Percentiles rank a stretch among this genome's conserved stretches.
Evolutionary conservation across 78 protist species (phyloP).

Genomic region (Creolimax fragrantissima): DNA sequence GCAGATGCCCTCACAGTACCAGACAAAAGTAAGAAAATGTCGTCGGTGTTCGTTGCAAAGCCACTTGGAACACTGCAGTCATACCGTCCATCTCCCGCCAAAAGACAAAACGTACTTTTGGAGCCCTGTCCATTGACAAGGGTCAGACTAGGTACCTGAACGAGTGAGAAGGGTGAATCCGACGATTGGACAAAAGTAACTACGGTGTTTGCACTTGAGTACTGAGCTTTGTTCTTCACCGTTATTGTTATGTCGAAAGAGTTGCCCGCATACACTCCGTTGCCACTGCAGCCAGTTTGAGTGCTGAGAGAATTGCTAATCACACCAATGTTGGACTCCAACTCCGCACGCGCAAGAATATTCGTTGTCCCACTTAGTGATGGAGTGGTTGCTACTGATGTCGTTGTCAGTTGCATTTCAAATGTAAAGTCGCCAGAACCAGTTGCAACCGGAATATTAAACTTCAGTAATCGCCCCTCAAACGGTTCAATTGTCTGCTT

Average conservation of each 20-base stretch:
- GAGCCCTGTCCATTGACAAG: no score
- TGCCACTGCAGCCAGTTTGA: background rate
- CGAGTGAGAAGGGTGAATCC: no score
- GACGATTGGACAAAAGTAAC: no score
- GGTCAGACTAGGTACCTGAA: no score
- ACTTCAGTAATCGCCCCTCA: background rate
- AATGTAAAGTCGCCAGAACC: background rate
- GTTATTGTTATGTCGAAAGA: background rate
- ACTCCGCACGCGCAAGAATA: background rate
- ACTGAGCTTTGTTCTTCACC: background rate
- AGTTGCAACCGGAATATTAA: background rate
- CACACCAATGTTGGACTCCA: background rate
- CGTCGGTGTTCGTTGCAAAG: no score
- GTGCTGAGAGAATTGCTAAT: background rate
- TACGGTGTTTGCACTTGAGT: background rate
- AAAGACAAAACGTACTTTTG: no score
- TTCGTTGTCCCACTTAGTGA: background rate
- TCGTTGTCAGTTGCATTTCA: background rate
- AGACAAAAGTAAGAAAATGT: no score
- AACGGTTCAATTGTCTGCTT: background rate
- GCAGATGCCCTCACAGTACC: no score
- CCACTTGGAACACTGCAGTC: no score
- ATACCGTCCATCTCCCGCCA: no score
- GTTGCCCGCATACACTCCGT: background rate
- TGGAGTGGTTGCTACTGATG: background rate